A percentile compares a stretch with the other conserved stretches of the same genome.
phyloP scores from a whole-genome alignment of 208 protist species.

The Leptomonas seymouri region DNA sequence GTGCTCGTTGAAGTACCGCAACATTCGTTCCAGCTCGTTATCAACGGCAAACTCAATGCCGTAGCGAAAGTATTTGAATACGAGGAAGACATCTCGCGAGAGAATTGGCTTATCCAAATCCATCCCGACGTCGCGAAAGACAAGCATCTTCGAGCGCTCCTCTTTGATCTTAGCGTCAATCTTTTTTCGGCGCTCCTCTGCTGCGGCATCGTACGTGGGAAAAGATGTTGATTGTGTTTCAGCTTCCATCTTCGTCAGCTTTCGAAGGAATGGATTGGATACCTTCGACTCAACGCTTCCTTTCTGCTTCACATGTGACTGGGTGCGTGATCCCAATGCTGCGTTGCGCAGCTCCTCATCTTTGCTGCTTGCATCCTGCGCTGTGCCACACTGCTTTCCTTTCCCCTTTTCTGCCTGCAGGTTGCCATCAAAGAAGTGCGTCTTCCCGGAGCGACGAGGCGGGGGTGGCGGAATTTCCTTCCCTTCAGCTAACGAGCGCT shows the following conservation, averaged over 20 bases:
- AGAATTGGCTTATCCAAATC: conserved; percentile 89
- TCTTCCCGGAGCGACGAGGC: conserved; percentile 46
- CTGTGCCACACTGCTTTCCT: no score
- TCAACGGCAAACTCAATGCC: conserved; percentile 88
- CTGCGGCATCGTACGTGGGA: conserved; percentile 53
- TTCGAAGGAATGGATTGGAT: conserved; percentile 61
- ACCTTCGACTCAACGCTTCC: neutral
- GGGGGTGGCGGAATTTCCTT: conserved; percentile 38
- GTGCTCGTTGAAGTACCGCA: conserved; percentile 92
- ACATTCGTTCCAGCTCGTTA: conserved; percentile 88
- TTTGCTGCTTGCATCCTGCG: neutral
- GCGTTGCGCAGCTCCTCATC: neutral
- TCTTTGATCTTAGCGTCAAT: conserved; percentile 69
- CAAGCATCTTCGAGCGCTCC: conserved; percentile 75
- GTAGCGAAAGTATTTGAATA: conserved; percentile 89
- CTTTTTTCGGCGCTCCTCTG: conserved; percentile 39
- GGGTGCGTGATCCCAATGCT: neutral
- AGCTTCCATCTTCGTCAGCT: conserved; percentile 64
- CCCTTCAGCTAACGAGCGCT: conserved; percentile 18
- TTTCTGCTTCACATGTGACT: neutral
- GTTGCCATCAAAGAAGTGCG: conserved; percentile 32
- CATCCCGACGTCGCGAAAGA: conserved; percentile 91
- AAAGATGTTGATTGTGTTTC: conserved; percentile 45
- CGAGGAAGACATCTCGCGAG: conserved; percentile 84
- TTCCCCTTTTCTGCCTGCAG: neutral